Evolutionary conservation across 139 green algal genomes (phyloP).

Genomic region (Chlorella sp.): DNA sequence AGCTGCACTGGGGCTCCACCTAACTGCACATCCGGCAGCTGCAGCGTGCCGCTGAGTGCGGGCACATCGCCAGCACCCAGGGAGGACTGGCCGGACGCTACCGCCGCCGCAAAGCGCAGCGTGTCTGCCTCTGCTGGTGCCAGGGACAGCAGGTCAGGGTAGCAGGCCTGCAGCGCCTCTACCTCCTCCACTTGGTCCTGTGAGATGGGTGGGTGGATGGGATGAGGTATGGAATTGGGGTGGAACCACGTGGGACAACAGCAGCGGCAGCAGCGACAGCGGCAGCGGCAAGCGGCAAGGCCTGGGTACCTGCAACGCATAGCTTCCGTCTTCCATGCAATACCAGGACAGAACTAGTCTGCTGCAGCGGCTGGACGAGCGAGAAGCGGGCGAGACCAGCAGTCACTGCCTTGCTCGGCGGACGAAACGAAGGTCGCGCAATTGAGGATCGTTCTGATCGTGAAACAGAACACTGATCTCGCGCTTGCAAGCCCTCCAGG

Average conservation of each 20-base stretch:
- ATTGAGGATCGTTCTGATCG: no score
- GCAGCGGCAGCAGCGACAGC: not conserved
- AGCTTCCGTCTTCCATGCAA: no score
- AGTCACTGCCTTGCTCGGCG: no score
- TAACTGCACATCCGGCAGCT: not conserved
- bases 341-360: not conserved
- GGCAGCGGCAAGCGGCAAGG: not conserved
- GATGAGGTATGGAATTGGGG: no score
- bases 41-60: slow-evolving; percentile 13
- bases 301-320: not conserved
- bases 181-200: slow-evolving; percentile 20
- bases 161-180: slow-evolving; percentile 29
- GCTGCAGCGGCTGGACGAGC: no score
- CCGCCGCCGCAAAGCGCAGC: not conserved
- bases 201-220: not conserved
- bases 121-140: not conserved
- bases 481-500: no score
- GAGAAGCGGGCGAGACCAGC: no score
- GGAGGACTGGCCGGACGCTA: not conserved
- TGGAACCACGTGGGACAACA: no score
- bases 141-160: not conserved
- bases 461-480: no score
- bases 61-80: not conserved
- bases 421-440: no score
- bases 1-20: not conserved